Base-by-base conservation (phyloP, 2,329 filamentous ascomycete species). In the Arachnomyces sp. region DNA sequence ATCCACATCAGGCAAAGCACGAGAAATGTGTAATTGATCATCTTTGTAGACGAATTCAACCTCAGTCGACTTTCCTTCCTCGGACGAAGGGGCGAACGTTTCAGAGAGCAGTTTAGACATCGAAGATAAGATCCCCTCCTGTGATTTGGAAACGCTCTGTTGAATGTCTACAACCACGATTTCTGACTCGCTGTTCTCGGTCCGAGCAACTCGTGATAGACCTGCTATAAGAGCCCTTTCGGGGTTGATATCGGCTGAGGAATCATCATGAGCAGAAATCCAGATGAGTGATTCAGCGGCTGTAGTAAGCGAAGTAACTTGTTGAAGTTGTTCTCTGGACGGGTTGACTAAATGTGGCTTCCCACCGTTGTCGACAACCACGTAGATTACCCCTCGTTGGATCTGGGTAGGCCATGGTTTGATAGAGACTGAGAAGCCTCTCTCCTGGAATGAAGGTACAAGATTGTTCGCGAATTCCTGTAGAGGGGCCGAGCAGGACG, bases 151-250 rank as follows among this genome's bases (percentile, higher is more conserved):
- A 25, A 9, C 20, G 5, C 25, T 17, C 16, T 38, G 16, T 31
- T 29, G 15, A 28, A 42, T 28, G 28, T 42, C 35, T 11, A 42
- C 7, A 32, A 34, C 38, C 8, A 38, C 32, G 14, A 42, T 14
- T 18, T 15, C 18, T 13, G 38, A 9, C 30, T 13, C 34, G 14
- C 17, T 11, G 28, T 42, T 42, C 25, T 42, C 40, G 25, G 28
- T 14, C 17, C 40, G 35, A 18, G 28, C 40, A 42, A 38, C 34
- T 15, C 40, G 34, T 15, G 35, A n/a, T 30, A 42, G 14, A 38
- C 40, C 40, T n/a, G 12, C 35, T 15, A 40, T 14, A 3, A 40
- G 31, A 14, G 31, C 38, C 30, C 35, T 34, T 28, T 16, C 29
- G 18, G 33, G 38, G n/a, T 3, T n/a, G 15, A 35, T 16, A 20